These are phyloP conservation scores for Dryas drummondii DNA, from an alignment of 306 rosid species.

Conservation along the genomic window DNA sequence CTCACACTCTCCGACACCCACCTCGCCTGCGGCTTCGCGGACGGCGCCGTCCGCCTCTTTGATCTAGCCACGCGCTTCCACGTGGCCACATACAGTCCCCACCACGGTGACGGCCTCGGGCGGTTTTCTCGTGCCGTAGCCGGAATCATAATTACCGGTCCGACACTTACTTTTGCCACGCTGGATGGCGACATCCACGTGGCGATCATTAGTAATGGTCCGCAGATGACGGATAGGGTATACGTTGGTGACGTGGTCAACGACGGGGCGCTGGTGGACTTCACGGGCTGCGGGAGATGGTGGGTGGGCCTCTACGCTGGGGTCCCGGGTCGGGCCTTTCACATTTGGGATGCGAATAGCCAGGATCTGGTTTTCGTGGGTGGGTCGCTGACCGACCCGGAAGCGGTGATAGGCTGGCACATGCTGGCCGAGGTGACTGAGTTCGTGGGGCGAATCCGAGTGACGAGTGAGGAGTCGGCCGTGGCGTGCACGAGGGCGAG, in stretches of 20 bases:
- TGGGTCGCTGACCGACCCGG: slow-evolving; percentile 68
- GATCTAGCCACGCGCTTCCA: slow-evolving; percentile 43
- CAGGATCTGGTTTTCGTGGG: slow-evolving; percentile 48
- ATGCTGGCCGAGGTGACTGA: slow-evolving; percentile 55
- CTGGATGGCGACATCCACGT: slow-evolving; percentile 66
- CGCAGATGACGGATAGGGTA: slow-evolving; percentile 19
- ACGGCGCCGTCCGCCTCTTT: slow-evolving; percentile 78
- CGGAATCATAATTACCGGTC: slow-evolving; percentile 45
- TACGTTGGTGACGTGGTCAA: slow-evolving; percentile 40
- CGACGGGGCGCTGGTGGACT: slow-evolving; percentile 71
- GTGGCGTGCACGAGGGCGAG: slow-evolving; percentile 70
- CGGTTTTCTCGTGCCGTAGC: slow-evolving; percentile 59
- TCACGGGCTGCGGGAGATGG: slow-evolving; percentile 49
- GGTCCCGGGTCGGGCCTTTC: slow-evolving; percentile 56
- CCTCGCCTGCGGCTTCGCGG: slow-evolving; percentile 78
- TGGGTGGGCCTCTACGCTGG: slow-evolving; percentile 95
- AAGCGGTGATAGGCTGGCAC: slow-evolving; percentile 74
- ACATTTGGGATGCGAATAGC: slow-evolving; percentile 55
- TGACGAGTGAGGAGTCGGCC: slow-evolving; percentile 41
- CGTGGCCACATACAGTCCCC: slow-evolving; percentile 49
- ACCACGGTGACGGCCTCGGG: slow-evolving; percentile 42
- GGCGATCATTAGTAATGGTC: slow-evolving; percentile 14
- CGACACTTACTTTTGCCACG: slow-evolving; percentile 43
- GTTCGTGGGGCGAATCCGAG: slow-evolving; percentile 64
- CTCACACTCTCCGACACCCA: slow-evolving; percentile 63